Base-by-base conservation (phyloP, 164 flowering plant species). In the Sextonia rubra region DNA sequence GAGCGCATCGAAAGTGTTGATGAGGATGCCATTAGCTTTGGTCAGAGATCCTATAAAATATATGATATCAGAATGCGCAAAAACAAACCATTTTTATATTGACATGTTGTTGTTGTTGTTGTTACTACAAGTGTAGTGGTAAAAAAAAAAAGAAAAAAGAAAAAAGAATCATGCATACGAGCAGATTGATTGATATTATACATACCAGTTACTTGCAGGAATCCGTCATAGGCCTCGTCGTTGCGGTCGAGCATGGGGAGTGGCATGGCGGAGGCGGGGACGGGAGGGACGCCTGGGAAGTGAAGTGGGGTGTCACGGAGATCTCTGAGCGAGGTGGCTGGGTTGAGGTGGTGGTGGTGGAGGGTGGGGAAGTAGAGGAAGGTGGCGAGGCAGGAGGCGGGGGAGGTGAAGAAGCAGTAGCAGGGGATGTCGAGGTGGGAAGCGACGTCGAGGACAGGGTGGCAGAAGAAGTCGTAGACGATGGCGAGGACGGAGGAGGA, bases 381-480 rank as follows among this genome's bases (percentile, higher is more conserved):
- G 14, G 56, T 2, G 8, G 75, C 67, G 3, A 78, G 74, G 48
- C 8, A 32, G 12, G 60, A 58, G 2, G 72, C 80, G 0, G 68
- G 65, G 4, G 80, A 77, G 4, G 80, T 76, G 75, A 26, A 70
- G 73, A 72, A 80, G 58, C 77, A 63, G 73, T 79, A 75, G 55
- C 73, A 11, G 0, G 83, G 82, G 73, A 87, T 74, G 30, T 47
- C 25, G 64, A 84, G 78, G 3, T 30, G 11, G 25, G 26, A 12
- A 0, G 83, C 23, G 30, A 82, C 82, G 8, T 71, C 24, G 4
- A 76, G 62, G 3, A 82, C 77, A 1, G 80, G 2, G 29, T 30
- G 18, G 72, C 84, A 76, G 75, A 87, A 87, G 60, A 75, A 25
- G 60, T 87, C 89, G 12, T 79, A 25, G 56, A 85, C 30, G 24